These are phyloP conservation scores for Hymenoscyphus fraxineus DNA, from an alignment of 2,329 filamentous ascomycete genomes.

Conservation along the genomic window DNA sequence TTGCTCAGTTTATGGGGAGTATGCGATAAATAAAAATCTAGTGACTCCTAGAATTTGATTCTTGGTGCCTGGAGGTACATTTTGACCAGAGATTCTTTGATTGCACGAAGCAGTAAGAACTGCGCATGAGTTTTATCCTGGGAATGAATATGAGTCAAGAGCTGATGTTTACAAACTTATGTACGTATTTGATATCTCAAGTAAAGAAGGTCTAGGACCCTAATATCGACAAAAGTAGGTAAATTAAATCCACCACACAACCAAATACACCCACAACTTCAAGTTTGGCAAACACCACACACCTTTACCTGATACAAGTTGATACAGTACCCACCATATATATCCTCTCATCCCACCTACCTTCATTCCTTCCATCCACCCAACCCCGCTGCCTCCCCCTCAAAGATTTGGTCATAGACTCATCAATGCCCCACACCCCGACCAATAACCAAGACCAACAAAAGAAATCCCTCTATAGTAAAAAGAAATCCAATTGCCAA, in stretches of 20 bases:
- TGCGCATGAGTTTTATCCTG: too few species aligned
- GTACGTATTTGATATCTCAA: slow-evolving; percentile 1
- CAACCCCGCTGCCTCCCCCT: not conserved
- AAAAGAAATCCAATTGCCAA: not conserved
- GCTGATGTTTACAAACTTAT: slow-evolving; percentile 13
- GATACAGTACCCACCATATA: not conserved
- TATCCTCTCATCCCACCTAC: not conserved
- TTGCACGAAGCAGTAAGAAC: too few species aligned
- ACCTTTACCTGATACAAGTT: not conserved
- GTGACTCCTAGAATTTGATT: too few species aligned
- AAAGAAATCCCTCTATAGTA: not conserved
- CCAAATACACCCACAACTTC: not conserved
- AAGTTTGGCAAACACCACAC: not conserved
- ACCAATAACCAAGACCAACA: not conserved
- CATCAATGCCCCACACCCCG: not conserved
- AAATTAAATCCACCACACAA: not conserved
- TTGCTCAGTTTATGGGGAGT: not conserved
- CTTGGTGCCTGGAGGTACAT: too few species aligned
- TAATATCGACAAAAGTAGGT: not conserved
- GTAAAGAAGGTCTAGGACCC: not conserved
- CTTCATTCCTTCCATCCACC: not conserved
- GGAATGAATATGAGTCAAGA: not conserved
- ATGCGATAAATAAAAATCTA: not conserved
- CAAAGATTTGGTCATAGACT: not conserved
- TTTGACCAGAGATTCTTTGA: too few species aligned